phyloP scores from a whole-genome alignment of 139 green algal genomes.

The Chlorella vulgaris region DNA sequence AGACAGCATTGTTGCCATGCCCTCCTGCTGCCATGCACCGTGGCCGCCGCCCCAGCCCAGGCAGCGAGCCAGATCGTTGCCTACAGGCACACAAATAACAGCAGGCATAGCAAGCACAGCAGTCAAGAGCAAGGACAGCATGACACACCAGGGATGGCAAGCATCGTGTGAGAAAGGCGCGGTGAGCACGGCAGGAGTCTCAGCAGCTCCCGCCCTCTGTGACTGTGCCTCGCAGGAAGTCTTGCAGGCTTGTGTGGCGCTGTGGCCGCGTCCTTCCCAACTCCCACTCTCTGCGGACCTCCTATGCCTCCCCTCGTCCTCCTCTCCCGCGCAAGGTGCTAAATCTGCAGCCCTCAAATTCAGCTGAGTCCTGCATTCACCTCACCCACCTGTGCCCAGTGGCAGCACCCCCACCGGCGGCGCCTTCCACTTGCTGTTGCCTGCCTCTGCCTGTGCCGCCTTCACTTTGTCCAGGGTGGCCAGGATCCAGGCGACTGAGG shows the following conservation, averaged over 20 bases:
- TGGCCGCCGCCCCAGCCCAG: slow-evolving; percentile 80
- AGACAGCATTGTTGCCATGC: slow-evolving; percentile 52
- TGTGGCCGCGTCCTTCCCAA: too few species aligned
- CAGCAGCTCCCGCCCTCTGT: too few species aligned
- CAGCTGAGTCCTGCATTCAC: neutral
- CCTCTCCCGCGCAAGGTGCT: too few species aligned
- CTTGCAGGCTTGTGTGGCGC: too few species aligned
- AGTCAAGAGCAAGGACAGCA: neutral
- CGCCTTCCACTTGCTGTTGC: slow-evolving; percentile 38
- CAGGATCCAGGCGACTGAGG: slow-evolving; percentile 68
- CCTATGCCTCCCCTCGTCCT: too few species aligned
- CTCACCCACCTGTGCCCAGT: slow-evolving; percentile 67
- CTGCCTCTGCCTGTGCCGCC: neutral
- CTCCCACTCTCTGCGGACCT: too few species aligned
- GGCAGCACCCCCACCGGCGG: slow-evolving; percentile 81
- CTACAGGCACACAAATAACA: slow-evolving; percentile 9
- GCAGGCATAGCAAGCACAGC: neutral
- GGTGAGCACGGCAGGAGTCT: too few species aligned
- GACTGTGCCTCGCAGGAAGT: too few species aligned
- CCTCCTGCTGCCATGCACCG: slow-evolving; percentile 30
- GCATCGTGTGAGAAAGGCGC: neutral
- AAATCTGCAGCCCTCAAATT: too few species aligned
- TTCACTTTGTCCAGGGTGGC: slow-evolving; percentile 52
- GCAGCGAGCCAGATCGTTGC: slow-evolving; percentile 88
- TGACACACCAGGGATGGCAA: neutral